phyloP scores from a whole-genome alignment of 768 basidiomycete species.

The Mrakia hoshinonis region DNA sequence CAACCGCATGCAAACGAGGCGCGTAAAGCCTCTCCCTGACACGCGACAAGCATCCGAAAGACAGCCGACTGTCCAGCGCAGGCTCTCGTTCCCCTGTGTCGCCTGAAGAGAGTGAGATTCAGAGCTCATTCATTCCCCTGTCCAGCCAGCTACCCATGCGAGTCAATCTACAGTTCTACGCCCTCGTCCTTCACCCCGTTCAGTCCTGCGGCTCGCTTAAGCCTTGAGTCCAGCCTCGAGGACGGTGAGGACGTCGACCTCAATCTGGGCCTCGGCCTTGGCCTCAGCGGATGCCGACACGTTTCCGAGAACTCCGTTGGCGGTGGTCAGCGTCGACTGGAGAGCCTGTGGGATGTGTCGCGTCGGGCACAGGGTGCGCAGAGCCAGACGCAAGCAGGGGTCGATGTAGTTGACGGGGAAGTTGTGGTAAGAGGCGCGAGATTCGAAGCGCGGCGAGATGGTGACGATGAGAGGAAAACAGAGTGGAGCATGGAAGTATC shows the following conservation, averaged over 20 bases:
- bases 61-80: no score
- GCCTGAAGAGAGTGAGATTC: not conserved
- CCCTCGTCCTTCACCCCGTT: not conserved
- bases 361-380: not conserved
- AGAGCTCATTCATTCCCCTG: not conserved
- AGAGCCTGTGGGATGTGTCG: constrained; percentile 56
- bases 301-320: constrained; percentile 58
- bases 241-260: constrained; percentile 73
- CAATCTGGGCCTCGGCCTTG: constrained; percentile 87
- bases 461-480: not conserved
- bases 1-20: no score
- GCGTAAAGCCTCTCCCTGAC: no score
- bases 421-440: no score
- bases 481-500: constrained; percentile 12
- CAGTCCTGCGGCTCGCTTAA: constrained; percentile 6
- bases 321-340: constrained; percentile 80
- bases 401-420: not conserved
- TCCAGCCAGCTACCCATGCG: not conserved
- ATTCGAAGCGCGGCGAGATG: no score
- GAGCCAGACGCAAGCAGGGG: not conserved
- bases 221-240: constrained; percentile 70
- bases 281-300: constrained; percentile 86
- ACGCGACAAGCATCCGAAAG: no score
- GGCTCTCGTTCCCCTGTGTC: not conserved
- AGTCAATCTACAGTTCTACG: not conserved